Conservation (phyloP, 352 stramenopile genomes). For the Phytopythium chamaehyphon region DNA sequence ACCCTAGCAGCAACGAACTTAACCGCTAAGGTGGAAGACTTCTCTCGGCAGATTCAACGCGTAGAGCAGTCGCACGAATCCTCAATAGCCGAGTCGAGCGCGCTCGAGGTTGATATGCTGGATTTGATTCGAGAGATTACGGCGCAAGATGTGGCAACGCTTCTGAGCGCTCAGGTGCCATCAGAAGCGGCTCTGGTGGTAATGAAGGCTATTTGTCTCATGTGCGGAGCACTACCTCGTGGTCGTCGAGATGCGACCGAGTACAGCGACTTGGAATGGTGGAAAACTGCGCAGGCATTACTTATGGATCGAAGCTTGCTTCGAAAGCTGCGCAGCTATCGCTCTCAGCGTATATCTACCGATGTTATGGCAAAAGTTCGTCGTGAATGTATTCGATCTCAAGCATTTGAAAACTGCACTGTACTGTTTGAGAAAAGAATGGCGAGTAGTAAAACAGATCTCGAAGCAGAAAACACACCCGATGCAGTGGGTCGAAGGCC, state of each 20-base stretch:
- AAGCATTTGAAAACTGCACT: constrained; percentile 32
- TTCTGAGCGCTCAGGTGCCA: constrained; percentile 59
- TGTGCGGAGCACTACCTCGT: constrained; percentile 52
- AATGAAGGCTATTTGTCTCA: constrained; percentile 73
- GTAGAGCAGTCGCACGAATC: constrained; percentile 45
- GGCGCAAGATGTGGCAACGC: constrained; percentile 58
- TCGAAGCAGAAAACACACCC: too few relatives aligned
- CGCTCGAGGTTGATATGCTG: constrained; percentile 59
- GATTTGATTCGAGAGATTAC: constrained; percentile 63
- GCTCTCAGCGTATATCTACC: constrained; percentile 38
- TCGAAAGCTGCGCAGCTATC: constrained; percentile 48
- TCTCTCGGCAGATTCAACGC: constrained; percentile 40
- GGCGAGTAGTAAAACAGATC: neutral
- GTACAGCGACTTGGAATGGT: constrained; percentile 78
- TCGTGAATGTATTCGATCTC: constrained; percentile 57
- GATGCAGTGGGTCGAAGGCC: neutral
- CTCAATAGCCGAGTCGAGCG: constrained; percentile 42
- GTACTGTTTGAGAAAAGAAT: constrained; percentile 19
- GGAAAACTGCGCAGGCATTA: constrained; percentile 71
- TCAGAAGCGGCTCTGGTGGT: constrained; percentile 47
- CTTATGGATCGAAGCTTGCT: constrained; percentile 76
- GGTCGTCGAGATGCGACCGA: constrained; percentile 49
- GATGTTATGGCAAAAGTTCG: constrained; percentile 79
- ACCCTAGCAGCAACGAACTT: constrained; percentile 33
- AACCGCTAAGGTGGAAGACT: constrained; percentile 52